Percentiles rank a stretch among this genome's conserved stretches.
These are phyloP conservation scores for Megacollybia marginata DNA, from an alignment of 768 basidiomycete genomes.

Conservation along the genomic window DNA sequence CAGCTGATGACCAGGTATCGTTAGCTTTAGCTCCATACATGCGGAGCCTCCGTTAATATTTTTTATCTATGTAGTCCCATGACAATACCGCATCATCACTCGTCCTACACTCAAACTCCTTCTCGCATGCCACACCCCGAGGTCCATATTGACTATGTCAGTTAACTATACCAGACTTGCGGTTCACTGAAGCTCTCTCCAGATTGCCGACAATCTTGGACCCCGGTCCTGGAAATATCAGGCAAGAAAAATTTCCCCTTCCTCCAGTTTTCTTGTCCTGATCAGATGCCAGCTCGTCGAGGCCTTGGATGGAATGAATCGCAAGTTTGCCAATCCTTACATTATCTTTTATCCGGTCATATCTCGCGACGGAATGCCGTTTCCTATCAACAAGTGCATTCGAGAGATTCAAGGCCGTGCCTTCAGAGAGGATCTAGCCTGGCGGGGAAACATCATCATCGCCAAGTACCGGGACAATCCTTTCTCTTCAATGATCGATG, in stretches of 20 bases:
- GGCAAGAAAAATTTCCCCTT: slow-evolving; percentile 29
- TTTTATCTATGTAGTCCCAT: slow-evolving; percentile 31
- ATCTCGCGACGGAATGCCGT: slow-evolving; percentile 75
- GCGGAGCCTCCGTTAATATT: slow-evolving; percentile 2
- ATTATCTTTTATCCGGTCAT: slow-evolving; percentile 73
- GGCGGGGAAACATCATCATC: slow-evolving; percentile 76
- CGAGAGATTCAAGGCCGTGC: slow-evolving; percentile 63
- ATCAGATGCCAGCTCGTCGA: slow-evolving; percentile 50
- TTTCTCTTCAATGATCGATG: slow-evolving; percentile 56
- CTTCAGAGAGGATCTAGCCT: slow-evolving; percentile 58
- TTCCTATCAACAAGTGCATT: slow-evolving; percentile 72
- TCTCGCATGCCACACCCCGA: slow-evolving; percentile 77
- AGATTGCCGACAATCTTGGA: slow-evolving; percentile 67
- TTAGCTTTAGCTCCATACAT: too few species aligned
- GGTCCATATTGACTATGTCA: slow-evolving; percentile 74
- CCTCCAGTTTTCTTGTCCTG: slow-evolving; percentile 10
- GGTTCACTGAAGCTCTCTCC: background rate
- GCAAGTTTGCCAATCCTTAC: slow-evolving; percentile 72
- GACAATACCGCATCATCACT: slow-evolving; percentile 35
- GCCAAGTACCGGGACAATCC: slow-evolving; percentile 60
- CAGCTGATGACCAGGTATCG: slow-evolving; percentile 65
- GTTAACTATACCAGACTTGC: slow-evolving; percentile 7
- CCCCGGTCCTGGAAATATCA: slow-evolving; percentile 67
- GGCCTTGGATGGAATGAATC: slow-evolving; percentile 73
- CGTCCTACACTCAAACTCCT: slow-evolving; percentile 35